phyloP scores from a whole-genome alignment of 441 rosid genomes.

The Sinapis alba region DNA sequence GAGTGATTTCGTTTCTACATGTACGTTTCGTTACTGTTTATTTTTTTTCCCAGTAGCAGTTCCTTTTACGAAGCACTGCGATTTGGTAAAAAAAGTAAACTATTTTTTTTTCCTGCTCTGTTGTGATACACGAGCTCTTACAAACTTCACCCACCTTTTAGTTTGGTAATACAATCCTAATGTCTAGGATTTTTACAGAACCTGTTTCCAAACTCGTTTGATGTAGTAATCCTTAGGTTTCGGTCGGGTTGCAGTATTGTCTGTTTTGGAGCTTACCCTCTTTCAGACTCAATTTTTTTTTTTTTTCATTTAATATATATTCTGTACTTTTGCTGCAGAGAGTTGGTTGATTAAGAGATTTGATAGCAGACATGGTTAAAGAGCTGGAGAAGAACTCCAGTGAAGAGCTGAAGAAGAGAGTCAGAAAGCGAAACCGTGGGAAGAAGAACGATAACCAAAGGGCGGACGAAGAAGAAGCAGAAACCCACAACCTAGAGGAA shows the following conservation, averaged over 20 bases:
- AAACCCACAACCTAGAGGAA: constrained; percentile 23
- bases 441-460: constrained; percentile 34
- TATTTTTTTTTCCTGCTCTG: not conserved
- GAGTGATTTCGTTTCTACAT: not conserved
- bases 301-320: not conserved
- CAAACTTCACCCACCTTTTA: not conserved
- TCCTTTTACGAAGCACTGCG: not conserved
- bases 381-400: constrained; percentile 38
- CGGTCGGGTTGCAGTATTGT: not conserved
- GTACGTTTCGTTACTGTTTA: not conserved
- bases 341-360: constrained; percentile 18
- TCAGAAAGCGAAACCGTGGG: constrained; percentile 58
- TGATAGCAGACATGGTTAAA: constrained; percentile 41
- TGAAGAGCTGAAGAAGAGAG: constrained; percentile 46
- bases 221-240: not conserved
- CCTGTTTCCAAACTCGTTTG: too few relatives aligned
- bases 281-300: not conserved
- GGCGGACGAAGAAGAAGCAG: constrained; percentile 28
- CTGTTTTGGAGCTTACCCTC: not conserved
- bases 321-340: constrained; percentile 15
- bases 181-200: not conserved
- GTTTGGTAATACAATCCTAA: not conserved
- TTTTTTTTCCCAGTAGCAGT: not conserved
- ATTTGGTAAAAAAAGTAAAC: not conserved
- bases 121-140: not conserved